phyloP scores from a whole-genome alignment of 768 basidiomycete genomes.

The Russula ochroleuca region DNA sequence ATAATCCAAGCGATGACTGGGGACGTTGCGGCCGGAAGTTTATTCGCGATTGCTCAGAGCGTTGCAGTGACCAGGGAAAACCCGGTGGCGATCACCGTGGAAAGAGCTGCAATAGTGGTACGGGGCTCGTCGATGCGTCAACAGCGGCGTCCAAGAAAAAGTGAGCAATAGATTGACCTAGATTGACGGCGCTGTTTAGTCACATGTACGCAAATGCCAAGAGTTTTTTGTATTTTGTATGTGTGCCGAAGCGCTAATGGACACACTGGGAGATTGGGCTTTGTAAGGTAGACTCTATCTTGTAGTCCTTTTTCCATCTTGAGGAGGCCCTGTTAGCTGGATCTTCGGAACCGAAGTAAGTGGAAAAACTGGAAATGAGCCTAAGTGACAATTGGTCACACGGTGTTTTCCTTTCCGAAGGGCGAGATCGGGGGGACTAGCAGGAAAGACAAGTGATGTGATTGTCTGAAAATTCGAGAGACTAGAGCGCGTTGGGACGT shows the following conservation, averaged over 20 bases:
- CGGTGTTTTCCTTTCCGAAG: too few species aligned
- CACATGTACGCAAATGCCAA: background rate
- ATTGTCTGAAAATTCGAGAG: too few species aligned
- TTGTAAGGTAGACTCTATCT: background rate
- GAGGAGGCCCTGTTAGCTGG: background rate
- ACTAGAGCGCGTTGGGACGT: too few species aligned
- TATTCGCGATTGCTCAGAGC: constrained; percentile 11
- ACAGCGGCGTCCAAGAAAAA: too few species aligned
- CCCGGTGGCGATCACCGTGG: background rate
- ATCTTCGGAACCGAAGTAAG: background rate
- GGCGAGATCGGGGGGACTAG: too few species aligned
- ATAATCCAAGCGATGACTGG: constrained; percentile 5
- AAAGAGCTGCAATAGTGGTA: background rate
- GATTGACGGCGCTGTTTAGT: background rate
- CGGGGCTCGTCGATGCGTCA: too few species aligned
- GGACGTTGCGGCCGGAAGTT: background rate
- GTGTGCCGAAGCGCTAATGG: too few species aligned
- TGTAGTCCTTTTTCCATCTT: background rate
- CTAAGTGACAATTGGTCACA: background rate
- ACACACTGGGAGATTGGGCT: background rate
- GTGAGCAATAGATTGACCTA: background rate
- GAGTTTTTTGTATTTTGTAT: background rate
- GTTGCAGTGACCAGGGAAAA: background rate
- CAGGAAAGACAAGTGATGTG: too few species aligned
- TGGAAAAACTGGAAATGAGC: background rate